A percentile compares a stretch with the other conserved stretches of the same genome.
Evolutionary conservation across 164 flowering plant genomes (phyloP).

Genomic region (Annona cherimola): DNA sequence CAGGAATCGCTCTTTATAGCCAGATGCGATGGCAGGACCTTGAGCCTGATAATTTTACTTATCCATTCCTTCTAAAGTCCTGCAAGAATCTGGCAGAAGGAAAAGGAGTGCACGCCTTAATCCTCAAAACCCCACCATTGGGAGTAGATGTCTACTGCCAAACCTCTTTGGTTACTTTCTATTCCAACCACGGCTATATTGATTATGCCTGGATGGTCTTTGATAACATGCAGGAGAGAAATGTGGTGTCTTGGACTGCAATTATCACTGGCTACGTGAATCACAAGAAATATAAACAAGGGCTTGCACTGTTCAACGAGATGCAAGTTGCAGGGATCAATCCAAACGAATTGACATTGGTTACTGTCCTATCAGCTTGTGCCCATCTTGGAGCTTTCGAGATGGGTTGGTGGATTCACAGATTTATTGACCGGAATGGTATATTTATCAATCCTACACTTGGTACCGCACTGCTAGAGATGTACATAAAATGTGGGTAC

Average conservation of each 20-base stretch:
- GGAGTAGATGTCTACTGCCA: conserved; percentile 13
- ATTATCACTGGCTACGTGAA: conserved; percentile 24
- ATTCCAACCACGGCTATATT: conserved; percentile 13
- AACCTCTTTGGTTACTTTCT: conserved; percentile 21
- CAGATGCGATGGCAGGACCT: conserved; percentile 13
- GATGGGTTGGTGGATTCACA: conserved; percentile 22
- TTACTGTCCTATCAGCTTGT: conserved; percentile 20
- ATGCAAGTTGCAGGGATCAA: conserved; percentile 18
- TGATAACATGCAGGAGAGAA: conserved; percentile 20
- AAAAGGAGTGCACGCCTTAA: conserved; percentile 17
- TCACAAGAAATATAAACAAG: conserved; percentile 9
- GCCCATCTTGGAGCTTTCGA: conserved; percentile 27
- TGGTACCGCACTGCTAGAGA: conserved; percentile 25
- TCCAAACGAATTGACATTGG: conserved; percentile 22
- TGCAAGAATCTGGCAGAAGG: conserved; percentile 14
- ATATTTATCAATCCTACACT: conserved; percentile 15
- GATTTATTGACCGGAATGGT: conserved; percentile 5
- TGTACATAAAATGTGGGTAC: conserved; percentile 27
- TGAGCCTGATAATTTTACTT: conserved; percentile 23
- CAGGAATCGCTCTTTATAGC: conserved; percentile 15
- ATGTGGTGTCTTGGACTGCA: conserved; percentile 28
- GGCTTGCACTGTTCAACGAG: conserved; percentile 17
- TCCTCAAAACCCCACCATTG: conserved; percentile 12
- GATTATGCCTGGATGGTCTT: conserved; percentile 17
- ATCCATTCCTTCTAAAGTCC: conserved; percentile 18